Percentiles rank a stretch among this genome's conserved stretches.
Conservation (phyloP, 2,329 filamentous ascomycete genomes). For the Xylaria sp. region DNA sequence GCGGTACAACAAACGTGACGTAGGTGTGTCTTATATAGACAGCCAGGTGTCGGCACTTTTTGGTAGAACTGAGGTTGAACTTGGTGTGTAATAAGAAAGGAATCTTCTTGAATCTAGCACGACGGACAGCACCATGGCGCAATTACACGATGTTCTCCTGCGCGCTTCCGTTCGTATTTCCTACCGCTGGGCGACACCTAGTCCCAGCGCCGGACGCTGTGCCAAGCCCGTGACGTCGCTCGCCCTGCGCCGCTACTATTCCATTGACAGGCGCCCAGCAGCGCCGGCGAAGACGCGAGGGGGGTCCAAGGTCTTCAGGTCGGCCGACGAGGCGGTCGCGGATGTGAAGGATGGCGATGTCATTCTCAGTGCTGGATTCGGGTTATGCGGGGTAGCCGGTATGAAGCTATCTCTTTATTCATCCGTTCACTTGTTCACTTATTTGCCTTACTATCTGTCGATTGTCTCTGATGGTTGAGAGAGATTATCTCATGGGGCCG, state of each 20-base stretch:
- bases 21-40: constrained; percentile 1
- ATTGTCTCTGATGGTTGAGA: not conserved
- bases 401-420: constrained; percentile 39
- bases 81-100: not conserved
- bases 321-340: constrained; percentile 74
- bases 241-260: constrained; percentile 25
- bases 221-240: constrained; percentile 37
- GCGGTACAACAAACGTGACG: not conserved
- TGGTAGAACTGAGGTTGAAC: not conserved
- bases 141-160: constrained; percentile 40
- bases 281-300: constrained; percentile 43
- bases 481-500: not conserved
- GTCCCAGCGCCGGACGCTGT: constrained; percentile 35
- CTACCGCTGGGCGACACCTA: constrained; percentile 43
- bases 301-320: constrained; percentile 61
- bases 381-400: constrained; percentile 81
- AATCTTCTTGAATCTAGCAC: not conserved
- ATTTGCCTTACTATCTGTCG: not conserved
- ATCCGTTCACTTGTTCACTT: not conserved
- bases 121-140: constrained; percentile 41
- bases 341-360: constrained; percentile 77
- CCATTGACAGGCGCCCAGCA: constrained; percentile 29
- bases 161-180: constrained; percentile 46
- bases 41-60: not conserved
- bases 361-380: constrained; percentile 81